phyloP scores from a whole-genome alignment of 2,329 filamentous ascomycete genomes.

The Alternaria consortialis region DNA sequence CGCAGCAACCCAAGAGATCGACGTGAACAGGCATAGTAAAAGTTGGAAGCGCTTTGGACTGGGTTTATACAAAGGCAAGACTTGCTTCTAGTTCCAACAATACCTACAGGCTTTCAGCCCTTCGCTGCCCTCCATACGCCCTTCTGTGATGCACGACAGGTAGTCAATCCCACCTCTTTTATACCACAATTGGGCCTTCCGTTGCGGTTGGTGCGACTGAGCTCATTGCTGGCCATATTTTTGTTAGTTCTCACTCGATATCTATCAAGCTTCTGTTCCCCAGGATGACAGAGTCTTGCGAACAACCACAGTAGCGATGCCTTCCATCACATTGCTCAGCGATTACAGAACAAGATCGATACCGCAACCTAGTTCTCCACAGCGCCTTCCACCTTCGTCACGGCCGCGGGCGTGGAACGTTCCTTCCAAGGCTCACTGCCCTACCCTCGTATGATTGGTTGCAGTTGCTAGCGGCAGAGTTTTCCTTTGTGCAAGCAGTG shows the following conservation, averaged over 20 bases:
- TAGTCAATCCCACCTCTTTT: neutral
- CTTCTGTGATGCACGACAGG: neutral
- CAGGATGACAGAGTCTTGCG: neutral
- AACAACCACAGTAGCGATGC: neutral
- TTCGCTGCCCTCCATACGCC: neutral
- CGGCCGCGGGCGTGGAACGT: neutral
- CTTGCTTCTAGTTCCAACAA: neutral
- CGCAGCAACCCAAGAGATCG: neutral
- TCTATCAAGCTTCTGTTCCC: neutral
- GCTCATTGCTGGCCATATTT: neutral
- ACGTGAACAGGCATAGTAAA: neutral
- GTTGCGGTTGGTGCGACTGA: too few relatives aligned
- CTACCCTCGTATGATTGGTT: conserved; percentile 20
- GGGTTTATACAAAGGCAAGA: neutral
- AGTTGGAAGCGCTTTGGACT: neutral
- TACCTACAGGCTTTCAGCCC: neutral
- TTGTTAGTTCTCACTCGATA: neutral
- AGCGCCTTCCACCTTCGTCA: neutral
- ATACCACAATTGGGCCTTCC: neutral
- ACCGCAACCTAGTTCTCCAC: neutral
- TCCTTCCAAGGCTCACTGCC: neutral
- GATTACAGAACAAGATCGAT: neutral
- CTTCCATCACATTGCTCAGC: neutral
- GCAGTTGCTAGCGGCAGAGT: conserved; percentile 25
- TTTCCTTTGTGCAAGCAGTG: conserved; percentile 24